phyloP scores from a whole-genome alignment of 768 basidiomycete genomes.

The Pleurotus tuber-regium region DNA sequence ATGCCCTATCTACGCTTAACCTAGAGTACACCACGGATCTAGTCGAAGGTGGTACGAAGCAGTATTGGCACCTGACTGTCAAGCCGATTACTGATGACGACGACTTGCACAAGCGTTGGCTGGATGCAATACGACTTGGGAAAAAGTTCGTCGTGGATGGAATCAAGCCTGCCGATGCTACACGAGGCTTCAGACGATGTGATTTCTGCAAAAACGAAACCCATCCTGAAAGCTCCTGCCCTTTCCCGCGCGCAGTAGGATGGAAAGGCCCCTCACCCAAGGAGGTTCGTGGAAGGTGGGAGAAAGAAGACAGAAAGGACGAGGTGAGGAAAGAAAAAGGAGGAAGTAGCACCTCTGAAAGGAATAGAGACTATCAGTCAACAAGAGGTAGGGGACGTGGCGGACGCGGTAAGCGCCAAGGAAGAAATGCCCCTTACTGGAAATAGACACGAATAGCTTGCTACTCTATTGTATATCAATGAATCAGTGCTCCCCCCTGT shows the following conservation, averaged over 20 bases:
- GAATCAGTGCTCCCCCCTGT: no score
- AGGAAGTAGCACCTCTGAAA: not conserved
- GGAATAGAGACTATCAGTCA: not conserved
- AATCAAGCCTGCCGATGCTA: not conserved
- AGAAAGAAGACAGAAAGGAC: not conserved
- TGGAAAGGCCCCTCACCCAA: slow-evolving; percentile 1
- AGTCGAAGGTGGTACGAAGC: not conserved
- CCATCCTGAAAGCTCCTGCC: not conserved
- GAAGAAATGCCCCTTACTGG: not conserved
- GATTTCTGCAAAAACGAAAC: slow-evolving; percentile 4
- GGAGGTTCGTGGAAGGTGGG: not conserved
- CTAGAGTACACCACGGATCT: not conserved
- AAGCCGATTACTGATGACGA: not conserved
- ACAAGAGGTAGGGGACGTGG: not conserved
- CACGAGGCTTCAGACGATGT: not conserved
- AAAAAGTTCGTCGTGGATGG: not conserved
- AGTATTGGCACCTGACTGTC: not conserved
- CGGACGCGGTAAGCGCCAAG: no score
- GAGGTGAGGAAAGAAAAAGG: not conserved
- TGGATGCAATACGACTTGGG: not conserved
- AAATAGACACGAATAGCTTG: not conserved
- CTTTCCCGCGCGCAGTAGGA: not conserved
- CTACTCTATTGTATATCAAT: not conserved
- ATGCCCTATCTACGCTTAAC: not conserved
- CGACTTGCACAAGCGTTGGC: not conserved